phyloP scores from a whole-genome alignment of 106 monocot genomes.

The Dioscorea zingiberensis region DNA sequence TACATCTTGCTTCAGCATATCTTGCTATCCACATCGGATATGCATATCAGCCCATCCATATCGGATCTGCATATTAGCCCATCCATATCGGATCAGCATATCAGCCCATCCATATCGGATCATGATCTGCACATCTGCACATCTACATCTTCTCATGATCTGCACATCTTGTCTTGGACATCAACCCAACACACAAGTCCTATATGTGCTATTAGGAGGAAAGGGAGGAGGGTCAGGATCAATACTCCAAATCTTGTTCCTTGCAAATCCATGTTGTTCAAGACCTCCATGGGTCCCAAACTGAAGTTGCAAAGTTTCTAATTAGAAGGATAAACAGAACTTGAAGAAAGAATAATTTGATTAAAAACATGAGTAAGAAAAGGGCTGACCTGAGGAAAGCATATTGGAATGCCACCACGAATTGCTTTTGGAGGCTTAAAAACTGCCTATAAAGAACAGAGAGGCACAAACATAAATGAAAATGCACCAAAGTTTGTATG shows the following conservation, averaged over 20 bases:
- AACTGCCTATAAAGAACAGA: slow-evolving; percentile 43
- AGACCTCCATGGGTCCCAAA: slow-evolving; percentile 17
- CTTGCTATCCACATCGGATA: no score
- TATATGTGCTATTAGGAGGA: slow-evolving; percentile 17
- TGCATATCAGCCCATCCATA: no score
- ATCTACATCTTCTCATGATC: no score
- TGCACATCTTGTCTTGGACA: no score
- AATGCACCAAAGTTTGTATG: no score
- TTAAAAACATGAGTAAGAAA: not conserved
- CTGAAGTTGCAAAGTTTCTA: slow-evolving; percentile 1
- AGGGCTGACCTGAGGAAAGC: slow-evolving; percentile 64
- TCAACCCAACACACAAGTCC: slow-evolving; percentile 30
- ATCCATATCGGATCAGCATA: no score
- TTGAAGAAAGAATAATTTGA: not conserved
- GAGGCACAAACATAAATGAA: no score
- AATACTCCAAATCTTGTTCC: slow-evolving; percentile 35
- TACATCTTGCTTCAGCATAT: no score
- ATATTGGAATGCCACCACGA: slow-evolving; percentile 82
- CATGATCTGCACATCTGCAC: no score
- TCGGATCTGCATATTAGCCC: no score
- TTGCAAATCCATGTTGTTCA: slow-evolving; percentile 41
- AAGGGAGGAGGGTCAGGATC: slow-evolving; percentile 33
- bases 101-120: no score
- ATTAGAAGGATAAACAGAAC: not conserved
- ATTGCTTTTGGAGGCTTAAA: slow-evolving; percentile 74